Evolutionary conservation across 805 yeast species (phyloP), one percentile per base, ranked within the genome.

Genomic region (Helenozyma rhizophorensis): DNA sequence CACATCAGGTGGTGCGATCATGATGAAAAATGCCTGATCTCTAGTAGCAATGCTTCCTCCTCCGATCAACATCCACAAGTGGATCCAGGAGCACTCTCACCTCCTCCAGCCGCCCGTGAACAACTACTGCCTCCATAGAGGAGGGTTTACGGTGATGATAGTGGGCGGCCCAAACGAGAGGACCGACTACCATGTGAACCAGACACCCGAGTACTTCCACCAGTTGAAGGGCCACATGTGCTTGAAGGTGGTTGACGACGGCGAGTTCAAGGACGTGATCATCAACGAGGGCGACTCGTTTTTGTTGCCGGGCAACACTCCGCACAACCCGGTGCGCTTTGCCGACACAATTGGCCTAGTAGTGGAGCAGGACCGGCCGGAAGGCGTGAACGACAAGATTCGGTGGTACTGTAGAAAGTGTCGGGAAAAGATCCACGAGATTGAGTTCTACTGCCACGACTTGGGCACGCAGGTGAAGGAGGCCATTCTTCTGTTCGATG

Each of bases 101-200:
- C 68, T 85, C 10, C 70, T 89, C 23, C 80, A 84, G 55, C 97
- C 97, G 2, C 97, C 97, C 1, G 96, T 89, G 21, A 87, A 87
- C 58, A 89, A 89, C 54, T 89, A 62, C 61, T 87, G 96, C 51
- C 74, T 89, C 18, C 95, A 89, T 58, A 69, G 88, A 29, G 96
- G 94, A 4, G 96, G 96, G 0, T 84, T 83, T 55, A 88, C 96
- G 0, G 87, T 88, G 23, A 89, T 89, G 96, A 79, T 88, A 32
- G 95, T 89, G 2, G 97, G 97, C 11, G 97, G 97, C 0, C 97
- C 97, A 3, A 89, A 89, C 55, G 95, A 81, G 50, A 70, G 97
- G 37, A 88, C 95, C 0, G 97, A 89, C 54, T 89, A 86, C 54
- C 97, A 89, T 52, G 76, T 89, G 30, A 89, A 89, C 53, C 94